Conservation (phyloP, 2,329 filamentous ascomycete species). For the Acephala macrosclerotiorum region DNA sequence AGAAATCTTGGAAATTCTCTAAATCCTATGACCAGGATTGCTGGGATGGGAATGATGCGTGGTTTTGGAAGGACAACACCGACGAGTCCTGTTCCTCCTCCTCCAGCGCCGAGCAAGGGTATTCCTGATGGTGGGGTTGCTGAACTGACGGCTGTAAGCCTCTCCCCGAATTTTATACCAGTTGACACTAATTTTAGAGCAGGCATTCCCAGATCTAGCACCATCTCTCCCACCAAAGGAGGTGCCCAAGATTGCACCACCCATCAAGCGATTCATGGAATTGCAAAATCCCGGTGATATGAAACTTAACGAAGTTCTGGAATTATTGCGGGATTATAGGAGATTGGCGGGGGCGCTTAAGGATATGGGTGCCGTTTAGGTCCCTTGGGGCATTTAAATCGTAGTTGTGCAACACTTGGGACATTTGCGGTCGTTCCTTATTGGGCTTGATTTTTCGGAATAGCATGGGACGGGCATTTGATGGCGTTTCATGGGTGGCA, state of each 20-base stretch:
- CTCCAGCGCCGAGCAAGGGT: slow-evolving; percentile 50
- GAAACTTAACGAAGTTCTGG: slow-evolving; percentile 74
- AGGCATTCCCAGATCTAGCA: slow-evolving; percentile 69
- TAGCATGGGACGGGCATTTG: not conserved
- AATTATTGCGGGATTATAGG: slow-evolving; percentile 77
- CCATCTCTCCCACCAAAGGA: slow-evolving; percentile 62
- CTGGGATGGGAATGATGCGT: slow-evolving; percentile 76
- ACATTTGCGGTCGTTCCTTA: not conserved
- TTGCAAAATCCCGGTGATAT: slow-evolving; percentile 74
- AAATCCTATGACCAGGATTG: slow-evolving; percentile 83
- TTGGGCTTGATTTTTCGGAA: not conserved
- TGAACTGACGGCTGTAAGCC: slow-evolving; percentile 62
- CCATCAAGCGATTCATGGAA: slow-evolving; percentile 77
- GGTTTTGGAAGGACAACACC: slow-evolving; percentile 69
- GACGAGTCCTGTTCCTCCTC: slow-evolving; percentile 48
- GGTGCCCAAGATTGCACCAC: slow-evolving; percentile 64
- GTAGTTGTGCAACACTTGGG: not conserved
- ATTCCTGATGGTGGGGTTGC: slow-evolving; percentile 56
- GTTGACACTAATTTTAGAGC: slow-evolving; percentile 20
- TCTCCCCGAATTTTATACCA: not conserved
- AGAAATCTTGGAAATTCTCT: slow-evolving; percentile 80
- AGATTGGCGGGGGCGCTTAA: slow-evolving; percentile 71
- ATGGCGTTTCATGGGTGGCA: not conserved
- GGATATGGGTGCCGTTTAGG: slow-evolving; percentile 63
- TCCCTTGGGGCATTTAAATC: not conserved